Percentiles rank a stretch among this genome's conserved stretches.
phyloP scores from a whole-genome alignment of 331 rosid genomes.

The Malus hybrid region DNA sequence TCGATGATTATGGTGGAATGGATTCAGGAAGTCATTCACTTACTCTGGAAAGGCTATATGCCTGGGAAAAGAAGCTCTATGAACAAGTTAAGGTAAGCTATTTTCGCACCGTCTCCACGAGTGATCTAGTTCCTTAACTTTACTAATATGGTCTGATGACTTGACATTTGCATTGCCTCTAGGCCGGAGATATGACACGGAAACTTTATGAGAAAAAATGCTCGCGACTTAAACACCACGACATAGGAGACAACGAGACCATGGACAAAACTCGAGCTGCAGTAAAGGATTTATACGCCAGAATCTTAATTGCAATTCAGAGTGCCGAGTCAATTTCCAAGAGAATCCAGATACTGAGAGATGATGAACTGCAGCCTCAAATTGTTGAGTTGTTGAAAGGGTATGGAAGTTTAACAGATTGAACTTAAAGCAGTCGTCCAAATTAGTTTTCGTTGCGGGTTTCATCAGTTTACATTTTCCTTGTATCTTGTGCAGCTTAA shows the following conservation, averaged over 20 bases:
- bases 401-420: slow-evolving; percentile 36
- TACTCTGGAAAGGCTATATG: slow-evolving; percentile 82
- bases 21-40: slow-evolving; percentile 86
- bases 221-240: slow-evolving; percentile 54
- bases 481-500: slow-evolving; percentile 61
- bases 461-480: slow-evolving; percentile 29
- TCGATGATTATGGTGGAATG: slow-evolving; percentile 87
- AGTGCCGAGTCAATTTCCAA: slow-evolving; percentile 86
- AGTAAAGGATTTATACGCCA: slow-evolving; percentile 78
- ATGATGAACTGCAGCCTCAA: slow-evolving; percentile 88
- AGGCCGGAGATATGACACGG: slow-evolving; percentile 81
- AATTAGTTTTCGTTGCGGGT: slow-evolving; percentile 2
- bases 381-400: slow-evolving; percentile 80
- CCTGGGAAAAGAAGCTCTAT: slow-evolving; percentile 96
- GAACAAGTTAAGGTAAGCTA: slow-evolving; percentile 85
- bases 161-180: slow-evolving; percentile 12
- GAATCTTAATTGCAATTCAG: slow-evolving; percentile 79
- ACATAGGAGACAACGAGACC: slow-evolving; percentile 58
- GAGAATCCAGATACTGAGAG: slow-evolving; percentile 77
- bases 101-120: neutral
- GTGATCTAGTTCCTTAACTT: neutral
- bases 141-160: slow-evolving; percentile 1
- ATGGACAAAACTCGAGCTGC: slow-evolving; percentile 70
- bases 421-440: slow-evolving; percentile 4
- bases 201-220: slow-evolving; percentile 80